Percentiles rank a stretch among this genome's conserved stretches.
Conservation (phyloP, 768 basidiomycete genomes). For the Calocybe cyanea region DNA sequence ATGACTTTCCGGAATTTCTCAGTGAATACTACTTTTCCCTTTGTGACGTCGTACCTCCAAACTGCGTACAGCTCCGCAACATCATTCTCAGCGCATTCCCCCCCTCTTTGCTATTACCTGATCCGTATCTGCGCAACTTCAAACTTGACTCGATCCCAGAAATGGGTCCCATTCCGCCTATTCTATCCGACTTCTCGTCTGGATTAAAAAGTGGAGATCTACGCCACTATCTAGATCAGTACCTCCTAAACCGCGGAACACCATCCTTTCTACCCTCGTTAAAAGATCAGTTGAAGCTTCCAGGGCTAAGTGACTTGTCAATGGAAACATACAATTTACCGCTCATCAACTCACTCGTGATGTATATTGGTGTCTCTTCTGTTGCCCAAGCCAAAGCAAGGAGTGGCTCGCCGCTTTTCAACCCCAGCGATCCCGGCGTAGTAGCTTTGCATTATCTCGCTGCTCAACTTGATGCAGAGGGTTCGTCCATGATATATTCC, state of each 20-base stretch:
- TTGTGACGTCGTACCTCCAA: slow-evolving; percentile 87
- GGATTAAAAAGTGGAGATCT: slow-evolving; percentile 80
- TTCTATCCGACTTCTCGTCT: slow-evolving; percentile 87
- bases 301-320: slow-evolving; percentile 40
- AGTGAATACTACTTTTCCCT: slow-evolving; percentile 96
- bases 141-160: slow-evolving; percentile 77
- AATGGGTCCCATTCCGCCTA: slow-evolving; percentile 89
- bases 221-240: slow-evolving; percentile 76
- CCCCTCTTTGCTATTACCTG: slow-evolving; percentile 71
- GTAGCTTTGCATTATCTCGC: slow-evolving; percentile 81
- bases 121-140: slow-evolving; percentile 76
- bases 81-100: slow-evolving; percentile 97
- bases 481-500: slow-evolving; percentile 36
- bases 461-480: slow-evolving; percentile 85
- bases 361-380: slow-evolving; percentile 94
- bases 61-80: slow-evolving; percentile 95
- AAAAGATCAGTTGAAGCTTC: slow-evolving; percentile 67
- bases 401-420: slow-evolving; percentile 79
- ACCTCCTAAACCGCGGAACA: slow-evolving; percentile 72
- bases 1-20: slow-evolving; percentile 98
- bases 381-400: slow-evolving; percentile 85
- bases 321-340: slow-evolving; percentile 79
- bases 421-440: slow-evolving; percentile 79
- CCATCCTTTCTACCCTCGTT: slow-evolving; percentile 72
- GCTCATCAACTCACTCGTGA: slow-evolving; percentile 89